These are phyloP conservation scores for Waltergamsia citrina DNA, from an alignment of 2,329 filamentous ascomycete species.

Conservation along the genomic window DNA sequence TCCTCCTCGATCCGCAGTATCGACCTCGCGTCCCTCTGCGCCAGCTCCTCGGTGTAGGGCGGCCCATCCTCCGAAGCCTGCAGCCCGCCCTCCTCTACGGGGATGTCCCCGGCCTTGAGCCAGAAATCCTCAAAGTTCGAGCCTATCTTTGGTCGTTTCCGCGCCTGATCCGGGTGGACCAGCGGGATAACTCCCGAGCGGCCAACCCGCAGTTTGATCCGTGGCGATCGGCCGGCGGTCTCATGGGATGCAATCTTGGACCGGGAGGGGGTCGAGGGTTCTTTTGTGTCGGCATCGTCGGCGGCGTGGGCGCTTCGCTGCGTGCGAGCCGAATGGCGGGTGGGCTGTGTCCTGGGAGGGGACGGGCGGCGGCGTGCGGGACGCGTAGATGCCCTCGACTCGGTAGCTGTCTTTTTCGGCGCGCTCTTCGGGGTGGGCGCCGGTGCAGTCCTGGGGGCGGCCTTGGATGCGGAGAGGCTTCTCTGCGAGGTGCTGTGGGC, in stretches of 20 bases:
- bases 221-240: slow-evolving; percentile 23
- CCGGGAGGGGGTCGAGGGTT: slow-evolving; percentile 8
- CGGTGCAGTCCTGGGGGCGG: slow-evolving; percentile 11
- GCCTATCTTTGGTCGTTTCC: slow-evolving; percentile 41
- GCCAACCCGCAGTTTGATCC: slow-evolving; percentile 38
- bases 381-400: slow-evolving; percentile 19
- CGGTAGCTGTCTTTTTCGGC: slow-evolving; percentile 16
- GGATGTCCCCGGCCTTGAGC: slow-evolving; percentile 35
- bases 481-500: slow-evolving; percentile 3
- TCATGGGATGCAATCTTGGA: slow-evolving; percentile 9
- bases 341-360: slow-evolving; percentile 27
- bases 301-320: slow-evolving; percentile 31
- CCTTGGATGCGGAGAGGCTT: slow-evolving; percentile 14
- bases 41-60: slow-evolving; percentile 50
- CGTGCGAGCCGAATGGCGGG: slow-evolving; percentile 30
- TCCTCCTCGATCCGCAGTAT: slow-evolving; percentile 64
- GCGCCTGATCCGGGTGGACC: slow-evolving; percentile 49
- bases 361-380: slow-evolving; percentile 27
- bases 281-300: slow-evolving; percentile 12
- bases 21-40: slow-evolving; percentile 57
- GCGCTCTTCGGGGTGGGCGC: slow-evolving; percentile 17
- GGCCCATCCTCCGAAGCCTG: slow-evolving; percentile 44
- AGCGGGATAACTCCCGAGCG: slow-evolving; percentile 37
- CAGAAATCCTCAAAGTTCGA: slow-evolving; percentile 50
- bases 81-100: slow-evolving; percentile 51